Conservation (phyloP, 2,329 filamentous ascomycete genomes). For the Colletotrichum higginsianum region DNA sequence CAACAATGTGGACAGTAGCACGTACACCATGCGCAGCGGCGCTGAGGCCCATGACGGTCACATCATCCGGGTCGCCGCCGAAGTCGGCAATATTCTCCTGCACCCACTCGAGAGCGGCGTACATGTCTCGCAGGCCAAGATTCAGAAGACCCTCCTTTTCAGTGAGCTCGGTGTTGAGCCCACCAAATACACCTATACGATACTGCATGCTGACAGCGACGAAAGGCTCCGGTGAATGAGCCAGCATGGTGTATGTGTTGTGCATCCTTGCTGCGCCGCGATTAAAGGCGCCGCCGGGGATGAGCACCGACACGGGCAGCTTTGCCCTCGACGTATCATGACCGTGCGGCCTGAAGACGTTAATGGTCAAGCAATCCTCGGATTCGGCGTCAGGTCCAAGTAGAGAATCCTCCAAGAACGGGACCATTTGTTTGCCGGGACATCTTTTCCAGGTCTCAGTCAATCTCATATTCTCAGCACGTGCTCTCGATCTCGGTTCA, state of each 20-base stretch:
- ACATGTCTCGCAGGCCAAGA: slow-evolving; percentile 66
- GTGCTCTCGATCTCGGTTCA: no score
- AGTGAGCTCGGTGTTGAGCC: slow-evolving; percentile 67
- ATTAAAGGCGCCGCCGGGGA: background rate
- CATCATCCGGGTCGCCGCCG: slow-evolving; percentile 62
- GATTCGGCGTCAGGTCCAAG: background rate
- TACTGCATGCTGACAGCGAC: slow-evolving; percentile 63
- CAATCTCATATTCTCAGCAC: background rate
- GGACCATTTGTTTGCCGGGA: slow-evolving; percentile 32
- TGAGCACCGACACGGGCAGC: background rate
- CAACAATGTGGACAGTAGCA: background rate
- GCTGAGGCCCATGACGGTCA: slow-evolving; percentile 63
- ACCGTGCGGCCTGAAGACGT: background rate
- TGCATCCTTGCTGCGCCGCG: slow-evolving; percentile 50
- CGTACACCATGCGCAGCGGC: slow-evolving; percentile 52
- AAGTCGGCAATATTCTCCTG: slow-evolving; percentile 66
- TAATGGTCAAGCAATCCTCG: background rate
- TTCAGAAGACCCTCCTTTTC: slow-evolving; percentile 68
- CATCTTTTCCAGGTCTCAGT: slow-evolving; percentile 46
- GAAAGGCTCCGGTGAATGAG: slow-evolving; percentile 61
- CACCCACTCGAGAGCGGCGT: slow-evolving; percentile 64
- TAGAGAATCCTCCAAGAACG: background rate
- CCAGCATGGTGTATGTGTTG: slow-evolving; percentile 61
- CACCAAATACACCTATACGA: slow-evolving; percentile 71
- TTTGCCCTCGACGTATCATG: background rate